These are phyloP conservation scores for Neoboletus magnificus DNA, from an alignment of 768 basidiomycete species.

Conservation along the genomic window DNA sequence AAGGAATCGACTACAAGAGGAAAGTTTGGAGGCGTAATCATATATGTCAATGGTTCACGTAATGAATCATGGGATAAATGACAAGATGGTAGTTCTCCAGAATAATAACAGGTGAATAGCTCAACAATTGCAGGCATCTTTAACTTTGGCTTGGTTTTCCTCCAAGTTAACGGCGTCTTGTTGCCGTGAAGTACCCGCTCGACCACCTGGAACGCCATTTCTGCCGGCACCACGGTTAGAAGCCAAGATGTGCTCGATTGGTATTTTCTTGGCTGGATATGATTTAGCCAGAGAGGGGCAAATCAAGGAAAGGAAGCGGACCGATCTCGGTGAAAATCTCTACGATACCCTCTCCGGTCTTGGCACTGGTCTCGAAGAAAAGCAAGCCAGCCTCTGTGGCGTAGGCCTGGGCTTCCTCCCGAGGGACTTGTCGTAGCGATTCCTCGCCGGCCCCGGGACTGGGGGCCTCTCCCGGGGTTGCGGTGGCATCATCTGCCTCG, in stretches of 20 bases:
- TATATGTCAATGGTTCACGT: slow-evolving; percentile 23
- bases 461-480: slow-evolving; percentile 70
- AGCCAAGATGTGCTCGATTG: slow-evolving; percentile 92
- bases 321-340: slow-evolving; percentile 99
- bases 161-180: slow-evolving; percentile 65
- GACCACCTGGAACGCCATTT: slow-evolving; percentile 52
- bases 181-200: slow-evolving; percentile 49
- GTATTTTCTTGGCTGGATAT: slow-evolving; percentile 70
- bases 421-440: slow-evolving; percentile 82
- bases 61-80: slow-evolving; percentile 17
- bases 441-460: slow-evolving; percentile 56
- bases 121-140: slow-evolving; percentile 83
- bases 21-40: slow-evolving; percentile 19
- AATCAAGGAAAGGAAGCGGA: slow-evolving; percentile 34
- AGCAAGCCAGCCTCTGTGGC: slow-evolving; percentile 91
- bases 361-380: slow-evolving; percentile 98
- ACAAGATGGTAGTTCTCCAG: slow-evolving; percentile 17
- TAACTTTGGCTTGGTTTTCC: slow-evolving; percentile 60
- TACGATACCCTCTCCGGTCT: slow-evolving; percentile 92
- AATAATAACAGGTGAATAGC: slow-evolving; percentile 15
- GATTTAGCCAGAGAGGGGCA: not conserved
- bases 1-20: slow-evolving; percentile 29
- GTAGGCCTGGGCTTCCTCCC: slow-evolving; percentile 95
- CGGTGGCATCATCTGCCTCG: slow-evolving; percentile 90
- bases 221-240: slow-evolving; percentile 70